Conservation (phyloP, 1,139 yeast genomes). For the Spencermartinsiella ligniputridi region DNA sequence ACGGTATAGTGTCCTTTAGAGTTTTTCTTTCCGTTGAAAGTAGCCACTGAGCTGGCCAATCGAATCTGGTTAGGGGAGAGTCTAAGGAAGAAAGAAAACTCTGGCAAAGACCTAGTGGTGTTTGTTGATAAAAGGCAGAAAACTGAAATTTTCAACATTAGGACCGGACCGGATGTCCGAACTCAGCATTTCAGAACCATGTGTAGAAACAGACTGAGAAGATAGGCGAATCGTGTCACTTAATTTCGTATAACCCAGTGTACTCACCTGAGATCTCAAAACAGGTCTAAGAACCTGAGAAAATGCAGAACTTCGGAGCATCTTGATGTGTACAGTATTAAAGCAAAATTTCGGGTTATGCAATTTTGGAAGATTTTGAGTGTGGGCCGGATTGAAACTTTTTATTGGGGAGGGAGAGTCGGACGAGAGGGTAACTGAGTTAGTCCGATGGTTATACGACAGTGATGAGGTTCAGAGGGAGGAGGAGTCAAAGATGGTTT, state of each 20-base stretch:
- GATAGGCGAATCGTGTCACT: no score
- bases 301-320: neutral
- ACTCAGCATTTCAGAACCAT: no score
- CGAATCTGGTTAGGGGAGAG: constrained; percentile 1
- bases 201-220: neutral
- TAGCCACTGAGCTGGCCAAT: constrained; percentile 44
- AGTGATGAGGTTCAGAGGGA: no score
- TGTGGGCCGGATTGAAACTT: neutral
- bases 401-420: constrained; percentile 1
- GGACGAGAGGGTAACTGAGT: neutral
- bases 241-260: no score
- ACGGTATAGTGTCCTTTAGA: constrained; percentile 69
- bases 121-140: no score
- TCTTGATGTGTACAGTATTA: neutral
- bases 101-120: no score
- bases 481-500: no score
- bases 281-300: constrained; percentile 1
- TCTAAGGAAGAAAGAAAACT: no score
- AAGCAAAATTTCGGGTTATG: neutral
- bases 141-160: no score
- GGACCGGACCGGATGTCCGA: no score
- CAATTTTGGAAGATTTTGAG: neutral
- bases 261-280: neutral
- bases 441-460: no score
- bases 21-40: constrained; percentile 53